These are phyloP conservation scores for Trebouxia sp. DNA, from an alignment of 139 green algal genomes.

Conservation along the genomic window DNA sequence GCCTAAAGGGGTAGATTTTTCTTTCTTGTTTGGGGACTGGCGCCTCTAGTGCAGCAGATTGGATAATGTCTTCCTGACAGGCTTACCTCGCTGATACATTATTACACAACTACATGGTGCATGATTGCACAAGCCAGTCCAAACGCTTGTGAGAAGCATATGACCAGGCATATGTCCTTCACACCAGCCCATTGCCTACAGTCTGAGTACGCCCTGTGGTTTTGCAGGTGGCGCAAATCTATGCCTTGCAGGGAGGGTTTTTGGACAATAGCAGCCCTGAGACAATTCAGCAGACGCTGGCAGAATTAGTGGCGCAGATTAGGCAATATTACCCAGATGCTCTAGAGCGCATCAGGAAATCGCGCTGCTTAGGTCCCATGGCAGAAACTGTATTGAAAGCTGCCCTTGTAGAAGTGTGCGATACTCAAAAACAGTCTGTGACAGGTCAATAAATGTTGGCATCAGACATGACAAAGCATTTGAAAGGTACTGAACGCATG, in stretches of 20 bases:
- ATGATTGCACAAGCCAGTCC: no score
- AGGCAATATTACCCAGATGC: not conserved
- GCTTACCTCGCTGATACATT: no score
- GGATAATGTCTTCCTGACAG: no score
- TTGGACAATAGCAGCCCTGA: conserved; percentile 39
- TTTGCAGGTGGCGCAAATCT: conserved; percentile 52
- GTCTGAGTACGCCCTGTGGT: not conserved
- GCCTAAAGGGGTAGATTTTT: no score
- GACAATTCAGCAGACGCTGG: conserved; percentile 28
- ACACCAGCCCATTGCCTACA: not conserved
- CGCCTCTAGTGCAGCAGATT: no score
- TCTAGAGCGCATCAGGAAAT: conserved; percentile 9
- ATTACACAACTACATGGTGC: no score
- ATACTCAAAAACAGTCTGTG: not conserved
- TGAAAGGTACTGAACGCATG: no score
- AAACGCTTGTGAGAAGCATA: no score
- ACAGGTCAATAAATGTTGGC: not conserved
- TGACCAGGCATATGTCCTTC: no score
- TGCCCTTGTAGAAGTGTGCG: not conserved
- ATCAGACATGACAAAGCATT: not conserved
- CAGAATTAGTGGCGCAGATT: not conserved
- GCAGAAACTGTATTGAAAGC: conserved; percentile 25
- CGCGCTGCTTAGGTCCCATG: conserved; percentile 1
- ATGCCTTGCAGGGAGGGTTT: conserved; percentile 52
- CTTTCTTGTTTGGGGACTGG: no score